Evolutionary conservation across 2,329 filamentous ascomycete species (phyloP), one percentile per base, ranked within the genome.

Genomic region (Aureobasidium sp.): DNA sequence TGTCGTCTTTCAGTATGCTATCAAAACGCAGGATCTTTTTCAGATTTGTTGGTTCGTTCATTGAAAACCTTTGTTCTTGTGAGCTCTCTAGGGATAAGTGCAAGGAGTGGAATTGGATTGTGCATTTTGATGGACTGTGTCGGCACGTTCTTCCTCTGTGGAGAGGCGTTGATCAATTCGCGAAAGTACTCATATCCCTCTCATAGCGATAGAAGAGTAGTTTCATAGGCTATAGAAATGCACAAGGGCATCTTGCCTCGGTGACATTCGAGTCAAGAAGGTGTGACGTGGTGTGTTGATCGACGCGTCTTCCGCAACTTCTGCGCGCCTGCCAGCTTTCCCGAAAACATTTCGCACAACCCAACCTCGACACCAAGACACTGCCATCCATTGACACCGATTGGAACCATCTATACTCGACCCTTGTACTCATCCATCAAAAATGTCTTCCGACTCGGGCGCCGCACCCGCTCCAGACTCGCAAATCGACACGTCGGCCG

Each of bases 401-500:
- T 7, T 13, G 11, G 3, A 35, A 2, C 33, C 19, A 10, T 43
- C 51, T 21, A 9, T 23, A 5, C 17, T 19, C 40, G n/a, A 11
- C 23, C 13, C 33, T n/a, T 21, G 35, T 17, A 45, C 19, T 7
- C 13, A 19, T 31, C 11, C 31, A 27, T 9, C 46, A 21, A 23
- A 25, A 29, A 57, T 60, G 45, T 45, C 54, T 23, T 37, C 62
- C 53, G 33, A 27, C 27, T 17, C 35, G 25, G 33, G 40, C 23
- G 53, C 42, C 23, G 19, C n/a, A 23, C 40, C 66, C 8, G 62
- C 66, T 15, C 69, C 70, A 35, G 77, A 79, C 66, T 73, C 76
- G 53, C 70, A 73, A 19, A 79, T 79, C 67, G 67, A 78, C 67
- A 70, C 75, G 63, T 64, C 69, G 40, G 71, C 71, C 25, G 75